Percentiles rank a stretch among this genome's conserved stretches.
Evolutionary conservation across 148 eudicot species (phyloP).

Genomic region (Arbutus unedo): DNA sequence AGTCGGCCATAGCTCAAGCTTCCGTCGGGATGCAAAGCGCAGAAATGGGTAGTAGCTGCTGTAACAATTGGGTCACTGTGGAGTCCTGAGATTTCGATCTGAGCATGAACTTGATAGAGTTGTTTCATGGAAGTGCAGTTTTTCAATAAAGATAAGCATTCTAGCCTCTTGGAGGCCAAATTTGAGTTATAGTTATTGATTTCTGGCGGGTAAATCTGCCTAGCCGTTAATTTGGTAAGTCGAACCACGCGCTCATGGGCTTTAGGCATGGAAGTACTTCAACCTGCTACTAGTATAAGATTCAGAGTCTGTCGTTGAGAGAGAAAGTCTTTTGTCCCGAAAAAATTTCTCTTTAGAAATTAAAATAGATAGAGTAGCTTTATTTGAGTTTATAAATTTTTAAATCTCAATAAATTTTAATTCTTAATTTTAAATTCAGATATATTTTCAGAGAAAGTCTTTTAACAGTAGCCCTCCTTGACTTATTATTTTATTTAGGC

Average conservation of each 20-base stretch:
- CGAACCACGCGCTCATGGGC: conserved; percentile 20
- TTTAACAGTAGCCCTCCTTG: no score
- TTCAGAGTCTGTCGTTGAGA: no score
- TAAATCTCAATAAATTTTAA: no score
- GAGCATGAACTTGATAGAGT: conserved; percentile 24
- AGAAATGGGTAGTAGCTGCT: conserved; percentile 13
- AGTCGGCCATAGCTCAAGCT: conserved; percentile 12
- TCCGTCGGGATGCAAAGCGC: conserved; percentile 6
- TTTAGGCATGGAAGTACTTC: background rate
- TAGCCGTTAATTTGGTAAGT: conserved; percentile 6
- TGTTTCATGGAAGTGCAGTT: conserved; percentile 23
- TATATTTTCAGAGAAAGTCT: no score
- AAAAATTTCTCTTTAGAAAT: no score
- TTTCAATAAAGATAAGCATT: conserved; percentile 21
- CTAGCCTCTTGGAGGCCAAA: conserved; percentile 5
- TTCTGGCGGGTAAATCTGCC: conserved; percentile 15
- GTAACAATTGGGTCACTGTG: background rate
- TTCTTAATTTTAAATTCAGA: no score
- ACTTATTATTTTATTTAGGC: no score
- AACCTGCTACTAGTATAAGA: background rate
- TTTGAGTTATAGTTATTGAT: conserved; percentile 3
- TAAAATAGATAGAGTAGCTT: no score
- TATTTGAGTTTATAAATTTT: no score
- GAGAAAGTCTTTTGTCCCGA: no score
- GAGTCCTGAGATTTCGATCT: conserved; percentile 16